Conservation (phyloP, 1,139 yeast genomes). For the Casaregolazyma suthepensis region DNA sequence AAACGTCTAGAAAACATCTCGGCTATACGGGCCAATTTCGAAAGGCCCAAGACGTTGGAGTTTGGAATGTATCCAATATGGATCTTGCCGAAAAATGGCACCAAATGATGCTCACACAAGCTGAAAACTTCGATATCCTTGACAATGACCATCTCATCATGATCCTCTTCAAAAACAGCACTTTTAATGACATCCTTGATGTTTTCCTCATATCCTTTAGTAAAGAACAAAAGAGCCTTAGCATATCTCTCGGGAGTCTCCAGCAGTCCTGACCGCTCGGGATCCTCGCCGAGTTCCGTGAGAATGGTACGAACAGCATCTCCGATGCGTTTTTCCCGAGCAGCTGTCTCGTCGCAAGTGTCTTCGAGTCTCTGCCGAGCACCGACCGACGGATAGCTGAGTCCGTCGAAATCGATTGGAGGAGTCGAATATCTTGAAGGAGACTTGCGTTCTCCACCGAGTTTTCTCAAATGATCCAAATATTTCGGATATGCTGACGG, state of each 20-base stretch:
- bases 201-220: constrained; percentile 94
- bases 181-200: constrained; percentile 74
- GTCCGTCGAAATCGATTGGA: constrained; percentile 83
- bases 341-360: constrained; percentile 51
- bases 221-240: constrained; percentile 89
- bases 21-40: constrained; percentile 89
- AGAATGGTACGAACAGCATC: constrained; percentile 78
- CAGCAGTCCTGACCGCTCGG: constrained; percentile 76
- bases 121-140: constrained; percentile 90
- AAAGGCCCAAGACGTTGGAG: constrained; percentile 86
- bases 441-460: constrained; percentile 58
- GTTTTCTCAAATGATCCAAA: constrained; percentile 33
- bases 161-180: constrained; percentile 97
- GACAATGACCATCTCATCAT: constrained; percentile 98
- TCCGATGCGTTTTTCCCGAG: constrained; percentile 70
- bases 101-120: constrained; percentile 94
- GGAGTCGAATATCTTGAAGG: constrained; percentile 84
- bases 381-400: constrained; percentile 93
- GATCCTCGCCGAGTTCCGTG: constrained; percentile 87
- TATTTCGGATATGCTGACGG: constrained; percentile 31
- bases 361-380: constrained; percentile 70
- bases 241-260: constrained; percentile 98
- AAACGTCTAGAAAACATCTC: constrained; percentile 94
- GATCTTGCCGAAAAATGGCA: constrained; percentile 94
- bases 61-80: constrained; percentile 96